Conservation (phyloP, 2,329 filamentous ascomycete genomes). For the Alternaria solani region DNA sequence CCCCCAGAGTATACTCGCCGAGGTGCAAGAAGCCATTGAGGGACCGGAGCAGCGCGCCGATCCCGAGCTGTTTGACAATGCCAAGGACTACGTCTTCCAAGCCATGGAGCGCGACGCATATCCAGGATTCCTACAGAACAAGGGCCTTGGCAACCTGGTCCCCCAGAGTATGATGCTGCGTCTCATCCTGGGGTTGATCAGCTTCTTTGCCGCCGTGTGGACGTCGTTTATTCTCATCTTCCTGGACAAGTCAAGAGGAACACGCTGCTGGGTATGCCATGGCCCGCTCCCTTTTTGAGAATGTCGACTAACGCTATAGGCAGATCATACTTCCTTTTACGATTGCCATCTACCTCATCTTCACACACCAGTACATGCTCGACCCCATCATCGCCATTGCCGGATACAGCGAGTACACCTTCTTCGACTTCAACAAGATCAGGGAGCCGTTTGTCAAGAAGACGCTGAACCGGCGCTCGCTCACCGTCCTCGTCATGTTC, state of each 20-base stretch:
- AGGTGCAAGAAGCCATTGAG: constrained; percentile 88
- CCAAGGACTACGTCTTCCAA: constrained; percentile 99
- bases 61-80: constrained; percentile 94
- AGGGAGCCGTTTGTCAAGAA: constrained; percentile 90
- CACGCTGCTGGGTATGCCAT: constrained; percentile 81
- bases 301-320: neutral
- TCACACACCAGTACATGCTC: constrained; percentile 92
- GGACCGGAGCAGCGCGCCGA: constrained; percentile 85
- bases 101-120: constrained; percentile 99
- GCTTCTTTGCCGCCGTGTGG: constrained; percentile 94
- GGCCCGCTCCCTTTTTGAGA: neutral
- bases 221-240: constrained; percentile 93
- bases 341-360: constrained; percentile 76
- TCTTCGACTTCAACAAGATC: constrained; percentile 88
- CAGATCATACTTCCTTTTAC: constrained; percentile 89
- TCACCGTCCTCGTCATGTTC: constrained; percentile 81
- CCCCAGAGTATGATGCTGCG: constrained; percentile 87
- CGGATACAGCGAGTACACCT: constrained; percentile 96
- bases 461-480: constrained; percentile 81
- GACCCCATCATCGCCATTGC: constrained; percentile 88
- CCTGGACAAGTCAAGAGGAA: constrained; percentile 75
- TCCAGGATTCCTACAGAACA: constrained; percentile 92
- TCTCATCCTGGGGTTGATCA: constrained; percentile 82
- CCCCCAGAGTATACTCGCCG: constrained; percentile 83
- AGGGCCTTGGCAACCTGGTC: constrained; percentile 94